Evolutionary conservation across 148 eudicot genomes (phyloP).

Genomic region (Agrostemma githago): DNA sequence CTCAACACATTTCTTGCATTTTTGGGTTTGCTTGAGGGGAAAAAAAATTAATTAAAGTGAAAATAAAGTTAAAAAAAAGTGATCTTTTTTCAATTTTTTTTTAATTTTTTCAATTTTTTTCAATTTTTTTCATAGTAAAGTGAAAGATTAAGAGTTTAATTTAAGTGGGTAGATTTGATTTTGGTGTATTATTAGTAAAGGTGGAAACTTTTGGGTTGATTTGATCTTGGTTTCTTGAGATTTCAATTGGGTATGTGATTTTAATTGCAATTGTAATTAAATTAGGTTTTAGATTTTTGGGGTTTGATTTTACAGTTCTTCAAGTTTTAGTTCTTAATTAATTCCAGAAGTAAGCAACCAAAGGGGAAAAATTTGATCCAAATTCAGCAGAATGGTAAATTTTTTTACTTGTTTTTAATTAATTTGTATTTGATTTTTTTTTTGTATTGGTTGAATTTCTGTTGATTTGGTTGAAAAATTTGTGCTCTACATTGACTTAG

Average conservation of each 20-base stretch:
- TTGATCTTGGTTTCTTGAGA: conserved; percentile 12
- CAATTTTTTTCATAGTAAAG: not conserved
- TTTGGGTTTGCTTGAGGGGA: conserved; percentile 15
- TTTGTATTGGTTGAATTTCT: conserved; percentile 5
- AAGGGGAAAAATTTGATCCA: conserved; percentile 43
- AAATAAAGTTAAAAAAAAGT: not conserved
- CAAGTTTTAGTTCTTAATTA: conserved; percentile 16
- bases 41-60: not conserved
- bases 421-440: not conserved
- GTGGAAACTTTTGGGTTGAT: conserved; percentile 7
- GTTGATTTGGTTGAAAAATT: conserved; percentile 20
- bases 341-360: conserved; percentile 29
- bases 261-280: not conserved
- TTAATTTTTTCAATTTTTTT: too few species aligned
- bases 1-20: conserved; percentile 22
- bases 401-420: conserved; percentile 3
- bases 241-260: conserved; percentile 17
- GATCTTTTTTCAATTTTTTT: not conserved
- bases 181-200: conserved; percentile 6
- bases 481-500: conserved; percentile 21
- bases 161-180: conserved; percentile 28
- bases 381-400: conserved; percentile 49
- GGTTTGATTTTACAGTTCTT: conserved; percentile 6
- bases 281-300: conserved; percentile 5
- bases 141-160: conserved; percentile 12